Percentiles rank a stretch among this genome's conserved stretches.
Evolutionary conservation across 768 basidiomycete genomes (phyloP).

Genomic region (Pisolithus albus): DNA sequence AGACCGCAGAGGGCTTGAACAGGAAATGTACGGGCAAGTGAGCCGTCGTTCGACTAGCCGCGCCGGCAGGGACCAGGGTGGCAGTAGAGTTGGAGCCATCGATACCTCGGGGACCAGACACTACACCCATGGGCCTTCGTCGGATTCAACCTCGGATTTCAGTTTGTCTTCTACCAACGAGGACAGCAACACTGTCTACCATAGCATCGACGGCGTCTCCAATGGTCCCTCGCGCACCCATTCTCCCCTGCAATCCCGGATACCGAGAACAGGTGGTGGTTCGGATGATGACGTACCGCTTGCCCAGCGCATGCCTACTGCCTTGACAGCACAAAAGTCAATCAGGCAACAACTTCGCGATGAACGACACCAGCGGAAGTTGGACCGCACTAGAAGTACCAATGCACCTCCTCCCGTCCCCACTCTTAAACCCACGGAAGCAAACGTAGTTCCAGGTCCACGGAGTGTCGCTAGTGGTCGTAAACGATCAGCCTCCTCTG

Average conservation of each 20-base stretch:
- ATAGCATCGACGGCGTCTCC: conserved; percentile 35
- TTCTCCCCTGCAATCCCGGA: conserved; percentile 17
- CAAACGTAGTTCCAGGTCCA: conserved; percentile 26
- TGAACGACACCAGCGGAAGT: conserved; percentile 54
- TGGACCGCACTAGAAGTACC: conserved; percentile 35
- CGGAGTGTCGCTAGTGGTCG: conserved; percentile 34
- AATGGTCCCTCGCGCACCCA: conserved; percentile 17
- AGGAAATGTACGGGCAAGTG: conserved; percentile 5
- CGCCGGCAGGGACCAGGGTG: conserved; percentile 8
- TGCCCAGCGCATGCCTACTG: conserved; percentile 76
- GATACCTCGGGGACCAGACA: conserved; percentile 6
- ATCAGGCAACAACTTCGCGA: conserved; percentile 67
- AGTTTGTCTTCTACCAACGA: conserved; percentile 39
- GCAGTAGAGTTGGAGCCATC: conserved; percentile 35
- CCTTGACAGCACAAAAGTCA: conserved; percentile 73
- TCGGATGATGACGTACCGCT: conserved; percentile 80
- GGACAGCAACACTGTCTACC: conserved; percentile 35
- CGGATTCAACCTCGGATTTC: conserved; percentile 27
- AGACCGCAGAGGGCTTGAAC: conserved; percentile 6
- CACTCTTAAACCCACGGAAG: conserved; percentile 7
- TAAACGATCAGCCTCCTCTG: conserved; percentile 27
- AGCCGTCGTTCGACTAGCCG: conserved; percentile 12
- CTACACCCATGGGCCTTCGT: conserved; percentile 25
- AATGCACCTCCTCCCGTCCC: conserved; percentile 15
- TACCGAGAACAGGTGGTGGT: conserved; percentile 20